Evolutionary conservation across 805 yeast species (phyloP).

Genomic region (Henningerozyma blattae): DNA sequence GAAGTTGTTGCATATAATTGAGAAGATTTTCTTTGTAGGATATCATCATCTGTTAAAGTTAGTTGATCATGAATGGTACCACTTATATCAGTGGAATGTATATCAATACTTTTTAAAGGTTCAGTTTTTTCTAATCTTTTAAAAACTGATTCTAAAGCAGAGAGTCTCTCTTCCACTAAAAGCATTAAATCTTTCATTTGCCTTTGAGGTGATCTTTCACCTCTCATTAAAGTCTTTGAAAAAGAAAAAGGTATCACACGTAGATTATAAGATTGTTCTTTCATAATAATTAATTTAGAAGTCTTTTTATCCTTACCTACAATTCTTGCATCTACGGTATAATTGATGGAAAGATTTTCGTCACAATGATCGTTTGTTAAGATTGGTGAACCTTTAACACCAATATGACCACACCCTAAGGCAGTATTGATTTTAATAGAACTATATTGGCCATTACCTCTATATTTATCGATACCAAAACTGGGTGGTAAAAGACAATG

Average conservation of each 20-base stretch:
- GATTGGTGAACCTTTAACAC: constrained; percentile 41
- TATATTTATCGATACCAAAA: constrained; percentile 26
- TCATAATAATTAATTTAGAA: constrained; percentile 10
- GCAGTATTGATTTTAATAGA: constrained; percentile 24
- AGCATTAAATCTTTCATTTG: constrained; percentile 6
- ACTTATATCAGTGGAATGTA: constrained; percentile 18
- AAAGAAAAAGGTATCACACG: constrained; percentile 22
- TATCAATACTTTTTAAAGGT: constrained; percentile 9
- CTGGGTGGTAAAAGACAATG: constrained; percentile 29
- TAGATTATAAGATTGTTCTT: constrained; percentile 11
- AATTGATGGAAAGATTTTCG: constrained; percentile 29
- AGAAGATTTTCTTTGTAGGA: constrained; percentile 15
- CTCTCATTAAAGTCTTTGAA: constrained; percentile 4
- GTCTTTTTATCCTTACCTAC: constrained; percentile 32
- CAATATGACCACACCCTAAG: constrained; percentile 44
- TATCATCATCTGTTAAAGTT: constrained; percentile 13
- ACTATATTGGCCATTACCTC: constrained; percentile 13
- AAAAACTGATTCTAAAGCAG: constrained; percentile 6
- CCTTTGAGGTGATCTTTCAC: constrained; percentile 4
- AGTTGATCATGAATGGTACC: constrained; percentile 15
- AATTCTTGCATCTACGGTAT: constrained; percentile 42
- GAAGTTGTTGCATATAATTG: constrained; percentile 12
- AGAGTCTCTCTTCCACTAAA: constrained; percentile 8
- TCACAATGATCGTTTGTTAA: constrained; percentile 34
- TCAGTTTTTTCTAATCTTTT: constrained; percentile 6